A percentile compares a stretch with the other conserved stretches of the same genome.
Evolutionary conservation across 495 filamentous ascomycete species (phyloP).

Genomic region (Polyplosphaeria fusca): DNA sequence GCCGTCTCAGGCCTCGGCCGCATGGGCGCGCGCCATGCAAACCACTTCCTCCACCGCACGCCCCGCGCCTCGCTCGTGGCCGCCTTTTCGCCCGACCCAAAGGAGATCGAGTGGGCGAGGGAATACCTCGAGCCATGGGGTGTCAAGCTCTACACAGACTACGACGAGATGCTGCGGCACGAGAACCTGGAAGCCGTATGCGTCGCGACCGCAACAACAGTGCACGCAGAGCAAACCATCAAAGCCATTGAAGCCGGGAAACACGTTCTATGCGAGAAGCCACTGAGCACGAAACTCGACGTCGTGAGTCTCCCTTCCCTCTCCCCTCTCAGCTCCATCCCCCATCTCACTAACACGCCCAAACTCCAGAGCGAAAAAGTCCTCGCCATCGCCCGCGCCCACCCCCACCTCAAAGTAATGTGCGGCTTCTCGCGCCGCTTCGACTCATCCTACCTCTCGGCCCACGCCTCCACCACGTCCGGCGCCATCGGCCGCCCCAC

Average conservation of each 20-base stretch:
- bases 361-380: conserved; percentile 38
- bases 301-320: conserved; percentile 18
- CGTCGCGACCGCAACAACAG: conserved; percentile 42
- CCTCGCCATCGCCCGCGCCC: conserved; percentile 37
- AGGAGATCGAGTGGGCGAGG: conserved; percentile 39
- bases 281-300: conserved; percentile 40
- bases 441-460: conserved; percentile 43
- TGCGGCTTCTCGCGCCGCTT: conserved; percentile 47
- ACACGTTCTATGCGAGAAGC: conserved; percentile 48
- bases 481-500: conserved; percentile 43
- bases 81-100: conserved; percentile 39
- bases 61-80: conserved; percentile 43
- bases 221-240: conserved; percentile 44
- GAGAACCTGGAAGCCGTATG: conserved; percentile 42
- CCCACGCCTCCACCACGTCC: conserved; percentile 29
- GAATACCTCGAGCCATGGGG: conserved; percentile 39
- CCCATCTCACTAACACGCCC: neutral
- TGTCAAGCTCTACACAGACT: conserved; percentile 40
- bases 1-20: conserved; percentile 46
- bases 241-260: conserved; percentile 40
- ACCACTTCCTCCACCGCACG: conserved; percentile 41
- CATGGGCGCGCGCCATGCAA: conserved; percentile 46
- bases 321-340: neutral
- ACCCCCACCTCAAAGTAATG: conserved; percentile 43
- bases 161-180: conserved; percentile 45